Base-by-base conservation (phyloP, 2,329 filamentous ascomycete species). In the Fusarium sp. region DNA sequence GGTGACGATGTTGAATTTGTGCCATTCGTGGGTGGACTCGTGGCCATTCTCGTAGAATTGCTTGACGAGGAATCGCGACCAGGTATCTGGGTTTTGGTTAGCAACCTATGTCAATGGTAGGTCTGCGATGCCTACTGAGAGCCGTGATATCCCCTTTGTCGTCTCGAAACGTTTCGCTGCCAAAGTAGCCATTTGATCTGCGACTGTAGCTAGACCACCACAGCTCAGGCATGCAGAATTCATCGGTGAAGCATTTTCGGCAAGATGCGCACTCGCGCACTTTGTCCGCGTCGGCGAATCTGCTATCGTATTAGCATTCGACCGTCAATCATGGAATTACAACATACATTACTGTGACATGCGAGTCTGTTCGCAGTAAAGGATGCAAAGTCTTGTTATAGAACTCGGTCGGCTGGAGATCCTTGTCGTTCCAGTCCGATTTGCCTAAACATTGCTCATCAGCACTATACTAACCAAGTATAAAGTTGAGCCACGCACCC, bases 171-270 rank as follows among this genome's bases (percentile, higher is more conserved):
- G 60, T 70, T 19, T 77, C 75, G 46, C 74, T 76, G 1, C 80
- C 80, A 62, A 82, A 80, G 33, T 81, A 80, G 0, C 80, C 81
- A n/a, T 82, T 83, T 3, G 79, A 76, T 36, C 76, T 76, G 15
- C 66, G 66, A 42, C 71, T 76, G 36, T 77, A 75, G 7, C 73
- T 64, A 1, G 77, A 73, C 80, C 80, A 82, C 78, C 78, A 83
- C 0, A 75, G 36, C 14, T 75, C 59, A 24, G 67, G 67, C 54
- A 70, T 65, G 1, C 39, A 39, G 7, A 70, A 68, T 2, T 54
- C 54, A 2, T 72, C 15, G 2, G 62, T 69, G 45, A 81, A 73
- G 5, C 61, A 59, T 0, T 24, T 17, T 6, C 57, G 73, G 31
- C 80, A 82, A 7, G 15, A 31, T 3, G 38, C 4, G 24, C 78